Conservation (phyloP, 2,329 filamentous ascomycete genomes). For the Malbranchea cinnamomea region DNA sequence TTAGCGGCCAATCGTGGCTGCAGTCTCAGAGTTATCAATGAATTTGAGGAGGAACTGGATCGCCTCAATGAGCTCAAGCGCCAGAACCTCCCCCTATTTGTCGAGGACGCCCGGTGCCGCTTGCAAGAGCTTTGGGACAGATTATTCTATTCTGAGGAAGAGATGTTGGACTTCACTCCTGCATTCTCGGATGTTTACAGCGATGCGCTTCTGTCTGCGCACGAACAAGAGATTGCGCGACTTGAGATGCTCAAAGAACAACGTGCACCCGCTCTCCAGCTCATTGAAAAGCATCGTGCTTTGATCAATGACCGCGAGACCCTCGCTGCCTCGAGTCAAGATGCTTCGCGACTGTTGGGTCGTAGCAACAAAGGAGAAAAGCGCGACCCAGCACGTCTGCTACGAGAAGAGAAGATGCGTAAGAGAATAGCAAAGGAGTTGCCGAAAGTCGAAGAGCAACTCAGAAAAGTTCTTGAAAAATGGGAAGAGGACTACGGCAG, state of each 20-base stretch:
- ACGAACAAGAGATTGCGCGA: conserved; percentile 77
- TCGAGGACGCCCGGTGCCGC: conserved; percentile 81
- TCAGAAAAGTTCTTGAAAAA: conserved; percentile 62
- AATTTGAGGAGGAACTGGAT: conserved; percentile 81
- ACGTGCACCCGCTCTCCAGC: conserved; percentile 64
- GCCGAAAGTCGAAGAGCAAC: conserved; percentile 75
- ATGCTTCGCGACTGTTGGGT: conserved; percentile 82
- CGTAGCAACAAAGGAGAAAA: conserved; percentile 87
- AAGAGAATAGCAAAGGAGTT: conserved; percentile 94
- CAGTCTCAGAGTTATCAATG: conserved; percentile 81
- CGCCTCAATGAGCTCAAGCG: conserved; percentile 84
- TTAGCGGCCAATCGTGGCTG: conserved; percentile 78
- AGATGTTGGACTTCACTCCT: conserved; percentile 96
- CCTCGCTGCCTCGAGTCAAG: conserved; percentile 77
- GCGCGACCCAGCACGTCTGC: conserved; percentile 81
- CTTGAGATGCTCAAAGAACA: conserved; percentile 75
- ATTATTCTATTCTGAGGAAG: conserved; percentile 89
- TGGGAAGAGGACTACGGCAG: conserved; percentile 94
- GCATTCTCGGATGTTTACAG: conserved; percentile 96
- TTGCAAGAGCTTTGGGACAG: conserved; percentile 92
- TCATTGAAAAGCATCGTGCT: conserved; percentile 70
- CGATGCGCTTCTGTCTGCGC: conserved; percentile 84
- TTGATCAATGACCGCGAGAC: conserved; percentile 78
- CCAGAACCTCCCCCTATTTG: conserved; percentile 88
- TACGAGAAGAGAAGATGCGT: conserved; percentile 95